Evolutionary conservation across 176 grass and related monocot species (phyloP).

Genomic region (Eleusine coracana): DNA sequence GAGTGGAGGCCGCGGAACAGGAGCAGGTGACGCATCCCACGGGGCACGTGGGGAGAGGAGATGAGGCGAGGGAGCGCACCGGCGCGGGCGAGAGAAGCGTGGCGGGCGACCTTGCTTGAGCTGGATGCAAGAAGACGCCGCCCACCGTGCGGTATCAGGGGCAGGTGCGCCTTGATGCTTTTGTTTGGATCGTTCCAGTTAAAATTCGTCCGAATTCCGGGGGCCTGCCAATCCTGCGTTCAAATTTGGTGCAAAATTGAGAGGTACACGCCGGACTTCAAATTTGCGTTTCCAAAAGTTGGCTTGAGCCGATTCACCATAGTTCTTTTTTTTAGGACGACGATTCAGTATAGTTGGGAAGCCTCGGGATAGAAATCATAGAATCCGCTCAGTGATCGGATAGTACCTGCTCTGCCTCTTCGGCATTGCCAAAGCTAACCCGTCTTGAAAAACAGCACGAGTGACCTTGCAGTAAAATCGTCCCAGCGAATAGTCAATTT

Average conservation of each 20-base stretch:
- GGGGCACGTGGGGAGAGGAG: not conserved
- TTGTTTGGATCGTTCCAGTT: not conserved
- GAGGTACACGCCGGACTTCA: not conserved
- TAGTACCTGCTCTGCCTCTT: too few species aligned
- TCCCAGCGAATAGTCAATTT: too few species aligned
- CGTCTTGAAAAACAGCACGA: too few species aligned
- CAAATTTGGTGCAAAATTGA: not conserved
- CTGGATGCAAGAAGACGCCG: not conserved
- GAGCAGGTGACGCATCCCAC: slow-evolving; percentile 48
- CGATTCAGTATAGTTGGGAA: too few species aligned
- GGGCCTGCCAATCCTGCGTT: too few species aligned
- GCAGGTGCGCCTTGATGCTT: not conserved
- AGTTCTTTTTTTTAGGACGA: too few species aligned
- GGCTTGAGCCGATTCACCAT: too few species aligned
- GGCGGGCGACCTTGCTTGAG: not conserved
- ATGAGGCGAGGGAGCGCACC: not conserved
- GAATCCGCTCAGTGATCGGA: too few species aligned
- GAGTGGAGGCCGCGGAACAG: slow-evolving; percentile 23
- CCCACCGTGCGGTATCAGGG: not conserved
- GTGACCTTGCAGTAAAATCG: too few species aligned
- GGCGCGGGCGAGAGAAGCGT: not conserved
- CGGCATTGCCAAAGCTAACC: too few species aligned
- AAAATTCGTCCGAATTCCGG: not conserved
- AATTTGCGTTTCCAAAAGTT: too few species aligned
- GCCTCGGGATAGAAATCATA: too few species aligned